Evolutionary conservation across 148 eudicot genomes (phyloP).

Genomic region (Tetragonia tetragonoides): DNA sequence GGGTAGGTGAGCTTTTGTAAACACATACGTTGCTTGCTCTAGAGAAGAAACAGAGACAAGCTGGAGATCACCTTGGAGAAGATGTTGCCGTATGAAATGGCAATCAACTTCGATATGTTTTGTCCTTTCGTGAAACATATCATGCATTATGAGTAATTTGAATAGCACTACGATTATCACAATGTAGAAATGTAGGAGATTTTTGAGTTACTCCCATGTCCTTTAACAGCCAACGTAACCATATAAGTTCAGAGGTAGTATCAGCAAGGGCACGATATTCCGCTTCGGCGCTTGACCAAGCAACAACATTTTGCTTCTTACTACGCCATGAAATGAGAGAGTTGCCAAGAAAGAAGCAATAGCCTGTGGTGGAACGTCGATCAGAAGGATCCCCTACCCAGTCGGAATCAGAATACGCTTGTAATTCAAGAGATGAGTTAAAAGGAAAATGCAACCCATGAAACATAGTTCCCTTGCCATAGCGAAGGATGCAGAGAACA

Average conservation of each 20-base stretch:
- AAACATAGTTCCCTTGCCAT: too few relatives aligned
- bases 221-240: neutral
- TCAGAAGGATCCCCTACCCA: neutral
- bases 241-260: neutral
- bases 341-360: neutral
- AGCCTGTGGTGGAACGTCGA: neutral
- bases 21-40: too few relatives aligned
- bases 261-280: too few relatives aligned
- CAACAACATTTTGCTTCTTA: neutral
- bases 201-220: neutral
- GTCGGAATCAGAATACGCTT: neutral
- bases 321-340: neutral
- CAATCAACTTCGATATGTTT: neutral
- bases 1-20: too few relatives aligned
- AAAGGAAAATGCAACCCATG: too few relatives aligned
- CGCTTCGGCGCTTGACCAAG: neutral
- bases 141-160: conserved; percentile 3
- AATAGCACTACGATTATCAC: neutral
- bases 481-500: too few relatives aligned
- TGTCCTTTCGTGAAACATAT: neutral
- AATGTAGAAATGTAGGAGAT: neutral
- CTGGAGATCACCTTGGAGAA: too few relatives aligned
- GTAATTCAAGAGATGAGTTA: neutral
- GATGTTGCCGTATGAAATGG: neutral
- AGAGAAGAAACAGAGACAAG: too few relatives aligned